Conservation (phyloP, 331 rosid genomes). For the Phaseolus coccineus region DNA sequence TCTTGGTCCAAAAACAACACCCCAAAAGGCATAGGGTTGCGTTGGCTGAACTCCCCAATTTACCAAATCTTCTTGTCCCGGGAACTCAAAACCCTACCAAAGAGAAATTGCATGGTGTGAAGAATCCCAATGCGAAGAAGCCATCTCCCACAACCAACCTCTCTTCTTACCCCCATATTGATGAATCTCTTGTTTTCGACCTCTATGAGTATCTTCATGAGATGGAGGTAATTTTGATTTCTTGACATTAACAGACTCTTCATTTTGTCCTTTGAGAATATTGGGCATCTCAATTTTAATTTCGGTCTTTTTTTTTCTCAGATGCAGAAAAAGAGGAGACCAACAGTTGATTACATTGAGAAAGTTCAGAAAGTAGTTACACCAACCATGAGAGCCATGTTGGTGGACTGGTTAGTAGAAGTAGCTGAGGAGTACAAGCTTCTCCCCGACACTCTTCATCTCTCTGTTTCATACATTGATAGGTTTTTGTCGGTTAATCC, state of each 20-base stretch:
- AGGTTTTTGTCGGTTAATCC: conserved; percentile 44
- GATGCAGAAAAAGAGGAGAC: conserved; percentile 54
- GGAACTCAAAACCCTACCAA: background rate
- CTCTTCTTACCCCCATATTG: background rate
- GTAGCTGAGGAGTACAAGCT: conserved; percentile 62
- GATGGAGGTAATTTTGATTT: conserved; percentile 65
- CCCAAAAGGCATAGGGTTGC: conserved; percentile 51
- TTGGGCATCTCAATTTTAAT: background rate
- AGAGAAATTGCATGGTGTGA: conserved; percentile 10
- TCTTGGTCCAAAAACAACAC: background rate
- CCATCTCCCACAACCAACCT: background rate
- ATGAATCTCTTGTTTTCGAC: conserved; percentile 54
- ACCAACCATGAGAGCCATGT: conserved; percentile 48
- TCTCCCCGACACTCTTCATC: conserved; percentile 50
- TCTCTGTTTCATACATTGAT: conserved; percentile 52
- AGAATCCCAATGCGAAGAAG: conserved; percentile 42
- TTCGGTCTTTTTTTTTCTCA: background rate
- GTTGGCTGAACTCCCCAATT: conserved; percentile 66
- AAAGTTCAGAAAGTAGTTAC: conserved; percentile 49
- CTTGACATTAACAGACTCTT: background rate
- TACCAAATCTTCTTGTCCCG: background rate
- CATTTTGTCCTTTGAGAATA: background rate
- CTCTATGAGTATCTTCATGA: conserved; percentile 62
- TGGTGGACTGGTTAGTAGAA: conserved; percentile 66
- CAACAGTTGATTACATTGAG: conserved; percentile 37